phyloP scores from a whole-genome alignment of 345 rosid genomes.

The Eucalyptus erythrocorys region DNA sequence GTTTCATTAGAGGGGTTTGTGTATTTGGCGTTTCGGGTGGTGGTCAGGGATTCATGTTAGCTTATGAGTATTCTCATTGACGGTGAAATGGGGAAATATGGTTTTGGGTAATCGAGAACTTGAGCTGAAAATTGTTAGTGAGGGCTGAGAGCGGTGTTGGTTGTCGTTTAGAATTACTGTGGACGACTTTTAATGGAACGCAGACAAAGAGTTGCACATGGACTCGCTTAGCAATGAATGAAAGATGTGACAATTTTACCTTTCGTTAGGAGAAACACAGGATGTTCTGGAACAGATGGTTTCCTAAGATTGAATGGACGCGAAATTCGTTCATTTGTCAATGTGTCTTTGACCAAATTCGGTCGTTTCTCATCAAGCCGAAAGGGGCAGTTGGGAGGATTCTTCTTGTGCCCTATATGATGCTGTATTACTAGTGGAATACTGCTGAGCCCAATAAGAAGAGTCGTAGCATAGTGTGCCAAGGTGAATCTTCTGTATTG shows the following conservation, averaged over 20 bases:
- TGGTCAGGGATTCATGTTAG: neutral
- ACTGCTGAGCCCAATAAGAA: neutral
- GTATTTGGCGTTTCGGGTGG: neutral
- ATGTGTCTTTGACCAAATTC: neutral
- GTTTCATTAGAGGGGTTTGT: neutral
- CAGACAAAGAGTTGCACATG: neutral
- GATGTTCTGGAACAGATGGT: neutral
- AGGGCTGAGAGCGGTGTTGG: neutral
- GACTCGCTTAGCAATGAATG: neutral
- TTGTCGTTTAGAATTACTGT: neutral
- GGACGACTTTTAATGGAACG: neutral
- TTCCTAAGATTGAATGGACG: neutral
- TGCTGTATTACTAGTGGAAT: neutral
- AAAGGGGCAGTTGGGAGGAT: neutral
- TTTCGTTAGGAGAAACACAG: neutral
- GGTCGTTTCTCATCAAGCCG: neutral
- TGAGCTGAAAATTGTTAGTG: neutral
- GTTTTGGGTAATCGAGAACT: neutral
- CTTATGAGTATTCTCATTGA: neutral
- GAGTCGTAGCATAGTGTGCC: neutral
- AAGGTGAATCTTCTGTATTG: neutral
- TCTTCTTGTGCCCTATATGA: neutral
- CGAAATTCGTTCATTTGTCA: neutral
- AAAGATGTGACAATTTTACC: neutral
- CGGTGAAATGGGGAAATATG: neutral